These are phyloP conservation scores for Gynostemma pentaphyllum DNA, from an alignment of 306 rosid species.

Conservation along the genomic window DNA sequence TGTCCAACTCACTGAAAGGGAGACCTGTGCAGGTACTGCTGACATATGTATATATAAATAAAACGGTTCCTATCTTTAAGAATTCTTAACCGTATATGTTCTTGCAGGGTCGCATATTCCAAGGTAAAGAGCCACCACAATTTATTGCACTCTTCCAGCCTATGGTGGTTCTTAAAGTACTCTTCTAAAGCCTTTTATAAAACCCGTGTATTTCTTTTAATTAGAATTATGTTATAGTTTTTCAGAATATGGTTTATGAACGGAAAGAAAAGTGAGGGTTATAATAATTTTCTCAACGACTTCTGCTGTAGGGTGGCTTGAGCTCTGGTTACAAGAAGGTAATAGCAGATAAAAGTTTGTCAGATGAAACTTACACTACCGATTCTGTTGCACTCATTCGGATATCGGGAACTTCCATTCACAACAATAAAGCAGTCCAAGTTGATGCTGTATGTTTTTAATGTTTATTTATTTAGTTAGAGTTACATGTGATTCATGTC, in stretches of 20 bases:
- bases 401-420: constrained; percentile 71
- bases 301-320: constrained; percentile 71
- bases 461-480: neutral
- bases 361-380: constrained; percentile 65
- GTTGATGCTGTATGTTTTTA: constrained; percentile 70
- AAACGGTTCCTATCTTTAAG: neutral
- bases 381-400: constrained; percentile 68
- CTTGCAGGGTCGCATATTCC: constrained; percentile 78
- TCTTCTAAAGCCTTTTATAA: constrained; percentile 11
- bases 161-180: constrained; percentile 89
- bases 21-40: constrained; percentile 90
- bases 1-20: constrained; percentile 90
- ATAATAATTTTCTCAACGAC: constrained; percentile 2
- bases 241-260: constrained; percentile 1
- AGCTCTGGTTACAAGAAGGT: constrained; percentile 75
- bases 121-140: constrained; percentile 93
- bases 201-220: neutral
- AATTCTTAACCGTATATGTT: neutral
- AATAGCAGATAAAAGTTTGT: constrained; percentile 54
- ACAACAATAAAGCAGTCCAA: constrained; percentile 80
- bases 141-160: constrained; percentile 88
- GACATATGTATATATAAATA: neutral
- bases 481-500: neutral
- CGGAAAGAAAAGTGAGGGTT: neutral
- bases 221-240: neutral